phyloP scores from a whole-genome alignment of 495 filamentous ascomycete genomes.

The Daldinia bambusicola region DNA sequence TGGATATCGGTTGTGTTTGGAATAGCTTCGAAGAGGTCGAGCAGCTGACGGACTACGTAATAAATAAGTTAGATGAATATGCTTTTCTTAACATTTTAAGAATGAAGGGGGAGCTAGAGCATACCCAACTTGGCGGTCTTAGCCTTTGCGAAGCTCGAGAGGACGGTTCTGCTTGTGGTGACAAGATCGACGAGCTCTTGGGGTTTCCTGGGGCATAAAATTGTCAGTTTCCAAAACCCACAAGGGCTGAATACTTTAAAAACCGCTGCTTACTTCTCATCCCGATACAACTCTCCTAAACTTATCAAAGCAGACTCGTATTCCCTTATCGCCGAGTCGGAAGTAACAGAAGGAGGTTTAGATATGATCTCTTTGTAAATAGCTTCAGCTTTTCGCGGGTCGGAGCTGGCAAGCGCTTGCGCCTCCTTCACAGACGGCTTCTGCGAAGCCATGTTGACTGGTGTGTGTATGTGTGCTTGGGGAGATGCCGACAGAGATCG shows the following conservation, averaged over 20 bases:
- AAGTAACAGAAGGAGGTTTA: conserved; percentile 79
- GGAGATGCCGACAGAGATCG: background rate
- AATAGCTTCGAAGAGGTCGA: conserved; percentile 93
- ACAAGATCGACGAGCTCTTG: conserved; percentile 92
- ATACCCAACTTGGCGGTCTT: conserved; percentile 98
- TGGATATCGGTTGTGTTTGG: conserved; percentile 94
- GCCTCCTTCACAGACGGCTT: conserved; percentile 70
- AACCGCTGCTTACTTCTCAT: conserved; percentile 72
- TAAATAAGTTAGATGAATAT: conserved; percentile 8
- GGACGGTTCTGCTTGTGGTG: conserved; percentile 84
- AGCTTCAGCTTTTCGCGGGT: conserved; percentile 81
- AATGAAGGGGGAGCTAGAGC: conserved; percentile 29
- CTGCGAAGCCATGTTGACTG: conserved; percentile 45
- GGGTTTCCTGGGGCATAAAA: conserved; percentile 64
- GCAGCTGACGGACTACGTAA: conserved; percentile 86
- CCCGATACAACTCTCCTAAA: conserved; percentile 90
- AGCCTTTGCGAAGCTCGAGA: conserved; percentile 96
- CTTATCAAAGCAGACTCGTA: conserved; percentile 87
- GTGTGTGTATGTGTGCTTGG: conserved; percentile 20
- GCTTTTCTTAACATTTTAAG: background rate
- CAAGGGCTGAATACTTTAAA: background rate
- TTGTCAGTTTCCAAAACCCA: conserved; percentile 26
- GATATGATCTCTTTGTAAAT: conserved; percentile 90
- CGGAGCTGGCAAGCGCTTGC: conserved; percentile 79
- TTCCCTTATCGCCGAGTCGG: conserved; percentile 83